phyloP scores from a whole-genome alignment of 2,329 filamentous ascomycete genomes.

The Tolypocladium guangdongense region DNA sequence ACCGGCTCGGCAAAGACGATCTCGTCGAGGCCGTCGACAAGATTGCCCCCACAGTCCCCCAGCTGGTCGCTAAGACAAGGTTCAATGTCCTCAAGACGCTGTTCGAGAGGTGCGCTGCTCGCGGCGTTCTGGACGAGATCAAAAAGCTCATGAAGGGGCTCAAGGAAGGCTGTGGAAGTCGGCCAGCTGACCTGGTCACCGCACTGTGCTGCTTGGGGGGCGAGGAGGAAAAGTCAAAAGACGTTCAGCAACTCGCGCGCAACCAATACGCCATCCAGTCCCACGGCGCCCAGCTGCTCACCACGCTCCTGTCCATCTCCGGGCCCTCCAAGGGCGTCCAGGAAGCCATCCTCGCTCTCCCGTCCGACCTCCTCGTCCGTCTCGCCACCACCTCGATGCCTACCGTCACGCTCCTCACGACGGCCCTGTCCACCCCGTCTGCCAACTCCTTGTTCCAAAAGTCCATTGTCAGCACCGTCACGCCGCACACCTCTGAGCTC shows the following conservation, averaged over 20 bases:
- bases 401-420: constrained; percentile 38
- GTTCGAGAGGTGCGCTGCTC: constrained; percentile 69
- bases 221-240: constrained; percentile 22
- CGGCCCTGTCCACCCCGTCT: constrained; percentile 36
- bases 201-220: constrained; percentile 36
- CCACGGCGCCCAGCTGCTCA: constrained; percentile 74
- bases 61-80: constrained; percentile 63
- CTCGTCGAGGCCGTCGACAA: constrained; percentile 60
- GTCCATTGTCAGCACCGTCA: constrained; percentile 35
- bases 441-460: constrained; percentile 45
- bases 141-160: constrained; percentile 36
- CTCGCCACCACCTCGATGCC: constrained; percentile 49
- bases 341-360: constrained; percentile 53
- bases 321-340: constrained; percentile 65
- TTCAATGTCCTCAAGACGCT: constrained; percentile 71
- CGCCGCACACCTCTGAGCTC: constrained; percentile 33
- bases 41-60: constrained; percentile 61
- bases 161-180: constrained; percentile 34
- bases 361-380: constrained; percentile 42
- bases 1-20: constrained; percentile 78
- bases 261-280: constrained; percentile 45
- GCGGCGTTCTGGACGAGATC: constrained; percentile 46
- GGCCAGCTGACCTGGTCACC: constrained; percentile 35
- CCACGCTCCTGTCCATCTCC: constrained; percentile 65
- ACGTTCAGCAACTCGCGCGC: constrained; percentile 31